These are phyloP conservation scores for Candida hungchunana DNA, from an alignment of 805 yeast genomes.

Conservation along the genomic window DNA sequence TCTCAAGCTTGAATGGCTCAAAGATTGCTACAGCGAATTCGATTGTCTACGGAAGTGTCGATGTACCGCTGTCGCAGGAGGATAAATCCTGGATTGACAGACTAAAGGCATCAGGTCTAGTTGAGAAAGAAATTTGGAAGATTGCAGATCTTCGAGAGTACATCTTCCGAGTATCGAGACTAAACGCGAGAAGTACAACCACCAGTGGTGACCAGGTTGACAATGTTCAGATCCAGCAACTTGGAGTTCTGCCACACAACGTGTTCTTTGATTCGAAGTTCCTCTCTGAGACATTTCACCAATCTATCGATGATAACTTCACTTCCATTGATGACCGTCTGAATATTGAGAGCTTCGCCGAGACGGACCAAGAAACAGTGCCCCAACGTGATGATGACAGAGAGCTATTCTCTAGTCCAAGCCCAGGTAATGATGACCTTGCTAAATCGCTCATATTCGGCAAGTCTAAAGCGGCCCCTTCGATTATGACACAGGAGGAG, in stretches of 20 bases:
- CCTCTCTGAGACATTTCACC: conserved; percentile 16
- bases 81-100: conserved; percentile 74
- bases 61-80: conserved; percentile 54
- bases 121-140: conserved; percentile 78
- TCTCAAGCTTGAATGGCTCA: conserved; percentile 11
- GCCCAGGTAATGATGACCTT: conserved; percentile 15
- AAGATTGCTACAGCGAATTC: conserved; percentile 22
- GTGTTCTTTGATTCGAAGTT: conserved; percentile 44
- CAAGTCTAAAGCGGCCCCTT: conserved; percentile 36
- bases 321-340: conserved; percentile 14
- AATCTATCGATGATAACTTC: conserved; percentile 10
- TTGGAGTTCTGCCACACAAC: conserved; percentile 43
- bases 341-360: conserved; percentile 9
- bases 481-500: conserved; percentile 35
- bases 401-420: conserved; percentile 8
- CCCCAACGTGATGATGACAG: conserved; percentile 10
- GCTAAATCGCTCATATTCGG: conserved; percentile 33
- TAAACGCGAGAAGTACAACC: conserved; percentile 31
- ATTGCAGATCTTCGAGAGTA: conserved; percentile 66
- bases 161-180: conserved; percentile 51
- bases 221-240: conserved; percentile 26
- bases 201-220: conserved; percentile 16
- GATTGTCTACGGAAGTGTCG: conserved; percentile 36
- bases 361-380: conserved; percentile 6
- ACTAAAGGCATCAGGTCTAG: conserved; percentile 67